Base-by-base conservation (phyloP, 176 grass and related monocot species). In the Poa annua region DNA sequence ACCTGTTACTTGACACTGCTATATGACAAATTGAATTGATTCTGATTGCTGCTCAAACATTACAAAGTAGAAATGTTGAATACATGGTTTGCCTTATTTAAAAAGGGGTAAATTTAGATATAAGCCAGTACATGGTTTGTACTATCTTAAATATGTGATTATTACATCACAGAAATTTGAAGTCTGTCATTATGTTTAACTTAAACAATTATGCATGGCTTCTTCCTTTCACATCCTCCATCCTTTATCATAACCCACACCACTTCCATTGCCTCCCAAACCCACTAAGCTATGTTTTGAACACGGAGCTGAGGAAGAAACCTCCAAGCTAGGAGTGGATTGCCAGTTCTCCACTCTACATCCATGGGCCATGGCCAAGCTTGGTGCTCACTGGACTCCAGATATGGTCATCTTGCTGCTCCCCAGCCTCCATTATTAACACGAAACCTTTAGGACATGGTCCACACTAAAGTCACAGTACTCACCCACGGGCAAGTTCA, bases 141-240 rank as follows among this genome's bases (percentile, higher is more conserved):
- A 38, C 6, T 38, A 38, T 38, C 7, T 38, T 42, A 69, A 69
- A 69, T 69, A 69, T 21, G 36, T 10, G 11, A 21, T 21, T 69
- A 69, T 69, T 69, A 42, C 4, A 9, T 69, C 41, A 69, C 10
- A 69, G 66, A 69, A 69, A 69, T 38, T 68, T 67, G 34, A 68
- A 68, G 35, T 36, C n/a, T 69, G 36, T 20, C 66, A 69, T 16
- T 22, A 71, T 47, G 68, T 71, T 45, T 14, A 61, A 14, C 24
- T 29, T 26, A 11, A 24, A 62, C 57, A 25, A 61, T 11, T 26
- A 25, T 61, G 22, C 21, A 61, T 61, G n/a, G 39, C 67, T 45
- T 71, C 35, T 39, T 68, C 66, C 67, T 71, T 71, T 22, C 67
- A 45, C 68, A 71, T 24, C 68, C 39, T 13, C 21, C 41, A 25